Evolutionary conservation across 768 basidiomycete species (phyloP).

Genomic region (Mycena alexandri): DNA sequence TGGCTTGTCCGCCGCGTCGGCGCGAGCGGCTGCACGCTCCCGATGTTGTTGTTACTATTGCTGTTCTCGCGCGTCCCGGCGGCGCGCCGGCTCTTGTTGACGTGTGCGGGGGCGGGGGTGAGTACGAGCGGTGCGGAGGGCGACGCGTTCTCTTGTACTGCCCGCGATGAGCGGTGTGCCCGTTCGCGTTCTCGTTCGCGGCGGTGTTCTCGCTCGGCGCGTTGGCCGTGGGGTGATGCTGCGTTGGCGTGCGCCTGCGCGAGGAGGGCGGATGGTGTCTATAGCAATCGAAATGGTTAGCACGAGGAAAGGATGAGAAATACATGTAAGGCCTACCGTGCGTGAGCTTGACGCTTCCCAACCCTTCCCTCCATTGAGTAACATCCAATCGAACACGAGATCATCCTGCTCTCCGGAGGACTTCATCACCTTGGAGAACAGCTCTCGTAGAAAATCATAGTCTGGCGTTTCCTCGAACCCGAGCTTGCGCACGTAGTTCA

Average conservation of each 20-base stretch:
- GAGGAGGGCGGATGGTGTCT: constrained; percentile 60
- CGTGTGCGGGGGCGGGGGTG: constrained; percentile 74
- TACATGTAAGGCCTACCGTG: constrained; percentile 60
- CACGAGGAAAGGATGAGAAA: constrained; percentile 9
- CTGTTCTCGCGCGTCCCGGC: constrained; percentile 66
- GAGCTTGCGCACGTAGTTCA: constrained; percentile 99
- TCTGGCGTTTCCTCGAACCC: constrained; percentile 98
- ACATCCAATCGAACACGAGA: constrained; percentile 96
- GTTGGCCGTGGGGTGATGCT: constrained; percentile 63
- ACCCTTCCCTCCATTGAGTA: constrained; percentile 92
- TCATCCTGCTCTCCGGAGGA: constrained; percentile 91
- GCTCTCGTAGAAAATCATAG: constrained; percentile 96
- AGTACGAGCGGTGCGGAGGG: constrained; percentile 72
- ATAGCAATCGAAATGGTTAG: constrained; percentile 20
- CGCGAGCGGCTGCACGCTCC: constrained; percentile 76
- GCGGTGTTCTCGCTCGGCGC: constrained; percentile 68
- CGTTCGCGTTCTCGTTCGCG: constrained; percentile 67
- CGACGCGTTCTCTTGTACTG: constrained; percentile 66
- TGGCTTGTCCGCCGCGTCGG: constrained; percentile 78
- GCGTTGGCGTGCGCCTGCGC: constrained; percentile 69
- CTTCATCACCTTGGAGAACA: constrained; percentile 93
- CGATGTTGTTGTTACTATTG: constrained; percentile 70
- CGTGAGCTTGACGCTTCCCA: constrained; percentile 84
- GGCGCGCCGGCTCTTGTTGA: constrained; percentile 68
- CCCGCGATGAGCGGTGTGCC: constrained; percentile 63